Base-by-base conservation (phyloP, 306 rosid genomes). In the Benincasa hispida region DNA sequence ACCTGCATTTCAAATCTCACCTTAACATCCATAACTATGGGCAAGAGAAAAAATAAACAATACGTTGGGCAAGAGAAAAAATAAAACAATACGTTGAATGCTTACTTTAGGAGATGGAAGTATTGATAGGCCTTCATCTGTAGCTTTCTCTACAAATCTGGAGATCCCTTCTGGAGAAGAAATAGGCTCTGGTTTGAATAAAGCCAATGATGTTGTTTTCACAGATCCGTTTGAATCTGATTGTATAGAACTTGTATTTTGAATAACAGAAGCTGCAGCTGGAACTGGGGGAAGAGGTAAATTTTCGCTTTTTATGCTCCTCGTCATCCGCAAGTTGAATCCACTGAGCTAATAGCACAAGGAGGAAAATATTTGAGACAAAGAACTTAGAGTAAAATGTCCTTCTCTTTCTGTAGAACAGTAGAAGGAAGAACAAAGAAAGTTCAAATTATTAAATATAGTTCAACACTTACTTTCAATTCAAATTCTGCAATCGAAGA, bases 81-180 rank as follows among this genome's bases (percentile, higher is more conserved):
- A 72, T 56, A 0, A 11, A 21, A 34, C 34, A 50, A 27, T 63
- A 61, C 56, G 56, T 35, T 47, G 22, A 70, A 70, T 35, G 51
- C 82, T 83, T 85, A 94, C 98, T 88, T 39, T 83, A 39, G 98
- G 98, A 82, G 96, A 91, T 25, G 6, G 61, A 83, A 94, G 83
- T 84, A 94, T 80, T 30, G 85, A 91, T 84, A 94, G 82, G 77
- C 98, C 98, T 75, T 86, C 96, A 78, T 91, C 96, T 12, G 90
- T 89, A 67, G 97, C 95, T 74, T 75, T 91, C 76, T 91, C 88
- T 58, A 93, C 61, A 76, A 88, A 80, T 61, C 82, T 76, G 81
- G 84, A 87, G 75, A 84, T 62, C 41, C 83, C 81, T 37, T 75
- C 56, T 25, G 91, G 76, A 86, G 86, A 86, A 19, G 87, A 77